These are phyloP conservation scores for Solanum etuberosum DNA, from an alignment of 257 asterid genomes.

Conservation along the genomic window DNA sequence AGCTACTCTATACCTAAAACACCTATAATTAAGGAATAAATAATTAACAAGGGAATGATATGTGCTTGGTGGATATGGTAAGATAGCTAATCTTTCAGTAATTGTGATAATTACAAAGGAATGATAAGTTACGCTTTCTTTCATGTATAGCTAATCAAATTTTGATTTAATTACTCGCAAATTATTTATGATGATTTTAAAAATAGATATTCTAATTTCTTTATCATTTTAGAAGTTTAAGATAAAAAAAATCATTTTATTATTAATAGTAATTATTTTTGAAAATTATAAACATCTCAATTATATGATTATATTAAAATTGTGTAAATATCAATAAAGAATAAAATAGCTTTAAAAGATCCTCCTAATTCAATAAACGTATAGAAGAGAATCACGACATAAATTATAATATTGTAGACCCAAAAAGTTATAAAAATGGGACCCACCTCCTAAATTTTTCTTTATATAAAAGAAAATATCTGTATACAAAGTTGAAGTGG, in stretches of 20 bases:
- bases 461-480: background rate
- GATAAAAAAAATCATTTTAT: background rate
- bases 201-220: background rate
- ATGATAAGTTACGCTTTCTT: background rate
- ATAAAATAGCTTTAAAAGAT: too few relatives aligned
- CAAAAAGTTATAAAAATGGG: background rate
- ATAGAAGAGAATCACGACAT: too few relatives aligned
- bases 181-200: background rate
- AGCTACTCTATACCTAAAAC: background rate
- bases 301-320: background rate
- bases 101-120: background rate
- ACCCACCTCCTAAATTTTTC: background rate
- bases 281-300: background rate
- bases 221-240: background rate
- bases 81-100: background rate
- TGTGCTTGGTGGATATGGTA: background rate
- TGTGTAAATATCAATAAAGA: background rate
- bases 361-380: too few relatives aligned
- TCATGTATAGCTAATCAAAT: background rate
- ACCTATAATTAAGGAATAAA: background rate
- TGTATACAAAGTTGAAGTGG: background rate
- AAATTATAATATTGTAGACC: background rate
- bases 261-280: background rate
- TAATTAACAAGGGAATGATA: background rate
- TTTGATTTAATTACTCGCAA: background rate